Conservation (phyloP, 306 rosid species). For the Quercus berberidifolia region DNA sequence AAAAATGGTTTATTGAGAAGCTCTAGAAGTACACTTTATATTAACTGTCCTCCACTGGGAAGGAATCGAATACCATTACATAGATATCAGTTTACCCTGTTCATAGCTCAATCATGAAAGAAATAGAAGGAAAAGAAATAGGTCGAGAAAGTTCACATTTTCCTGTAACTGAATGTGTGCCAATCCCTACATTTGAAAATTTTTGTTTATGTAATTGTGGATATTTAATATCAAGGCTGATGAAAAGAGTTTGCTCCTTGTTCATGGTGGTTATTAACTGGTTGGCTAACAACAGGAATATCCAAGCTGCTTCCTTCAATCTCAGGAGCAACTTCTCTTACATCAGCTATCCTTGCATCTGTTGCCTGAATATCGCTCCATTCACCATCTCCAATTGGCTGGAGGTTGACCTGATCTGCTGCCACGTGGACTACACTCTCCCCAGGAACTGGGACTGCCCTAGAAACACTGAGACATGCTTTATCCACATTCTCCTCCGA, state of each 20-base stretch:
- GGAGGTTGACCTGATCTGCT: constrained; percentile 56
- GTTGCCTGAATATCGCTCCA: constrained; percentile 98
- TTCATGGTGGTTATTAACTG: constrained; percentile 55
- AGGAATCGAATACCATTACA: not conserved
- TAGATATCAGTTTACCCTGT: not conserved
- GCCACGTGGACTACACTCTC: constrained; percentile 83
- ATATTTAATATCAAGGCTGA: constrained; percentile 52
- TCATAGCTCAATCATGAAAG: not conserved
- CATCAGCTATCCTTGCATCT: constrained; percentile 87
- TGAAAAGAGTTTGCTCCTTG: constrained; percentile 61
- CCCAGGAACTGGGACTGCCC: constrained; percentile 57
- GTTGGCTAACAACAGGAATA: constrained; percentile 85
- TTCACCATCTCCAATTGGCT: constrained; percentile 61
- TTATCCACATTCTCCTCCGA: constrained; percentile 89
- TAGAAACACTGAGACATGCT: constrained; percentile 87
- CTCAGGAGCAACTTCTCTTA: constrained; percentile 78
- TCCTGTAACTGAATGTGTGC: constrained; percentile 41
- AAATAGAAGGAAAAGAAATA: constrained; percentile 9
- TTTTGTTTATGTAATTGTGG: constrained; percentile 10
- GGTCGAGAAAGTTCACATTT: constrained; percentile 32
- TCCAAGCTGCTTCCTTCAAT: constrained; percentile 85
- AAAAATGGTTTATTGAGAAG: not conserved
- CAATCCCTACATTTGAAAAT: constrained; percentile 27
- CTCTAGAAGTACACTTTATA: not conserved
- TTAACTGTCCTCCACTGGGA: not conserved